Conservation (phyloP, 2,329 filamentous ascomycete species). For the Aureobasidium sp. region DNA sequence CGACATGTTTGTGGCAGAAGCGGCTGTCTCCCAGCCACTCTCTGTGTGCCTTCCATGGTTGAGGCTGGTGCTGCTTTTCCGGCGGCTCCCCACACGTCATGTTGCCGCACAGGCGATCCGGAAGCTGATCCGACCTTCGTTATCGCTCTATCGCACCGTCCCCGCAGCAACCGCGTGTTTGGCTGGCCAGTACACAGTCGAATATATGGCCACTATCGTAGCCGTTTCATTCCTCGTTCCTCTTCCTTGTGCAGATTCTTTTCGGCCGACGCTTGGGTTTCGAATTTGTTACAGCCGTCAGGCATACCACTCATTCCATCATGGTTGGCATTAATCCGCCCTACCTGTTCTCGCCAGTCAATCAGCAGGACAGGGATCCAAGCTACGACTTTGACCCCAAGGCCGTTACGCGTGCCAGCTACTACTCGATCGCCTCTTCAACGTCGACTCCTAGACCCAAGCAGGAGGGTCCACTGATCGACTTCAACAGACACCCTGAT, state of each 20-base stretch:
- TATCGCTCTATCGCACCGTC: constrained; percentile 7
- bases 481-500: constrained; percentile 82
- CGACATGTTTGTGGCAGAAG: neutral
- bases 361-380: constrained; percentile 44
- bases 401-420: constrained; percentile 73
- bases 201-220: constrained; percentile 9
- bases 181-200: neutral
- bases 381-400: constrained; percentile 72
- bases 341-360: constrained; percentile 63
- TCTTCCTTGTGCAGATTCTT: neutral
- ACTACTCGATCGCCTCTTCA: constrained; percentile 36
- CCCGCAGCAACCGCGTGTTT: constrained; percentile 6
- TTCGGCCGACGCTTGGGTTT: neutral
- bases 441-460: constrained; percentile 48
- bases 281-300: constrained; percentile 1
- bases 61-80: neutral
- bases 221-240: constrained; percentile 15
- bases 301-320: constrained; percentile 4
- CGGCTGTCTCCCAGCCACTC: neutral
- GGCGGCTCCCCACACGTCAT: constrained; percentile 9
- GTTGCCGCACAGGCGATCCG: neutral
- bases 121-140: neutral
- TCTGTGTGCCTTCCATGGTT: too few relatives aligned
- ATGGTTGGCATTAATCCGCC: constrained; percentile 53
- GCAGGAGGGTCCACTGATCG: constrained; percentile 67